A percentile compares a stretch with the other conserved stretches of the same genome.
Conservation (phyloP, 306 rosid genomes). For the Cicer cuneatum region DNA sequence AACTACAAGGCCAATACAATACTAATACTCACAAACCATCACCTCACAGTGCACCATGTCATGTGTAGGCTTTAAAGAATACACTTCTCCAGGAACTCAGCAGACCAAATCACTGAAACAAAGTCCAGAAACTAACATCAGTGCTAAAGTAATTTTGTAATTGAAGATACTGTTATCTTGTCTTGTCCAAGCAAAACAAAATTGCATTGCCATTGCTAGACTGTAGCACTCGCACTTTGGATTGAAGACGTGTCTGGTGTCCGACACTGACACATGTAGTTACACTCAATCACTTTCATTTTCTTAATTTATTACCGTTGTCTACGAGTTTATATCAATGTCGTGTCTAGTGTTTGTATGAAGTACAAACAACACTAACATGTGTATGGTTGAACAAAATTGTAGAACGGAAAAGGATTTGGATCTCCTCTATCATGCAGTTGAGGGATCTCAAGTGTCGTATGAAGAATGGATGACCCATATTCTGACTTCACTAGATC, state of each 20-base stretch:
- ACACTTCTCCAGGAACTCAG: not conserved
- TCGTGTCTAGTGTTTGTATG: too few species aligned
- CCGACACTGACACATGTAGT: too few species aligned
- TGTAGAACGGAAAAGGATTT: not conserved
- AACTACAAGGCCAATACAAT: not conserved
- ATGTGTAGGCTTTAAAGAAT: not conserved
- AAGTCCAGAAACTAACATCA: conserved; percentile 16
- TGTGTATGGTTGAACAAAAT: conserved; percentile 6
- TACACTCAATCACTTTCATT: too few species aligned
- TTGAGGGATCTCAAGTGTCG: not conserved
- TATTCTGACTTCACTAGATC: not conserved
- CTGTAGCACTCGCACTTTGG: too few species aligned
- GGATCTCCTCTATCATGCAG: not conserved
- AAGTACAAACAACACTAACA: not conserved
- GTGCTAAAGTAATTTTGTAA: not conserved
- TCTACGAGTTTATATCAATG: too few species aligned
- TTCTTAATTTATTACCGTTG: too few species aligned
- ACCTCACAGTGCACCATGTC: not conserved
- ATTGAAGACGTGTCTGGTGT: too few species aligned
- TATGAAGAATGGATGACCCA: not conserved
- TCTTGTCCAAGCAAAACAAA: conserved; percentile 21
- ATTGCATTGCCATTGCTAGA: not conserved
- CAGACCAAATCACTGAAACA: conserved; percentile 9
- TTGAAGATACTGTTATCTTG: not conserved
- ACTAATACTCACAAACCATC: conserved; percentile 4